These are phyloP conservation scores for Aquilaria sinensis DNA, from an alignment of 345 rosid species.

Conservation along the genomic window DNA sequence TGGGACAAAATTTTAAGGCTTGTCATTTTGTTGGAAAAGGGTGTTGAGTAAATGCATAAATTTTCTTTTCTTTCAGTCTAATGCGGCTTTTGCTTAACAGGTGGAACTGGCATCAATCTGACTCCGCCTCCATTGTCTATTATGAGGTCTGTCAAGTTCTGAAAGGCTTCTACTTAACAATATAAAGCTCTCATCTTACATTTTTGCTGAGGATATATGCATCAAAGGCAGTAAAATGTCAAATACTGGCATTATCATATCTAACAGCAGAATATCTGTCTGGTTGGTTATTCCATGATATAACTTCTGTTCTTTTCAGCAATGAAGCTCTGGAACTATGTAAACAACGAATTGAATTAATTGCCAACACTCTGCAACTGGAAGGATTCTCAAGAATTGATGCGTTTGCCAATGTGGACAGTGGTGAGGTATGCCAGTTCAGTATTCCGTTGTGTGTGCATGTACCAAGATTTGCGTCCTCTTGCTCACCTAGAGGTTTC, in stretches of 20 bases:
- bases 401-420: slow-evolving; percentile 84
- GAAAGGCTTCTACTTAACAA: neutral
- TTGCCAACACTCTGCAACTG: slow-evolving; percentile 62
- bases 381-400: slow-evolving; percentile 94
- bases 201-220: neutral
- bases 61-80: slow-evolving; percentile 9
- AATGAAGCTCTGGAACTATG: slow-evolving; percentile 58
- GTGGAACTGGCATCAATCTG: slow-evolving; percentile 98
- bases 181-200: neutral
- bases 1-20: too few species aligned
- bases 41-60: neutral
- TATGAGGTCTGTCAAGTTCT: slow-evolving; percentile 52
- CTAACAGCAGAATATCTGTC: too few species aligned
- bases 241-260: neutral
- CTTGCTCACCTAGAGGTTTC: too few species aligned
- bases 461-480: too few species aligned
- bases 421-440: slow-evolving; percentile 64
- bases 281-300: neutral
- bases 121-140: slow-evolving; percentile 89
- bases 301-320: slow-evolving; percentile 33
- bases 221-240: neutral
- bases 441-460: neutral
- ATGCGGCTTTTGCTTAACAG: slow-evolving; percentile 31
- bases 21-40: neutral
- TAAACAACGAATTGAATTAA: slow-evolving; percentile 63